phyloP scores from a whole-genome alignment of 495 filamentous ascomycete genomes.

The Neurospora sublineolata region DNA sequence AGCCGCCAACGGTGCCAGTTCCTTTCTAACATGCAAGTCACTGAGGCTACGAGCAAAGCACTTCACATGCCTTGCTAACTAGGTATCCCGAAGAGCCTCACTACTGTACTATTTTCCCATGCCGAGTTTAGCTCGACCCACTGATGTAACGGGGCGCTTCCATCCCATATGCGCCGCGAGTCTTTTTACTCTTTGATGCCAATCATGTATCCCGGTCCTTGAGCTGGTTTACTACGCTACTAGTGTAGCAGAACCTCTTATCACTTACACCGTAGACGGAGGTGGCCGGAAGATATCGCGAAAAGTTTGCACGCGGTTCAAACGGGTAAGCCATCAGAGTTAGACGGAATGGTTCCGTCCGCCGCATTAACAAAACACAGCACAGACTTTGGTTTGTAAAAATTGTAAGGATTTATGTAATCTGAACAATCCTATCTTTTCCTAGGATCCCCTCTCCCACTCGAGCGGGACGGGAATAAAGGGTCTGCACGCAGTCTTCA shows the following conservation, averaged over 20 bases:
- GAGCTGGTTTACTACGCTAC: not conserved
- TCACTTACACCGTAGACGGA: too few species aligned
- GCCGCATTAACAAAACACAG: not conserved
- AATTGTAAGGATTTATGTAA: not conserved
- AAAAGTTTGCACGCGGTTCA: not conserved
- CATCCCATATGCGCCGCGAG: not conserved
- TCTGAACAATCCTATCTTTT: not conserved
- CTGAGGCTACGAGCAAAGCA: not conserved
- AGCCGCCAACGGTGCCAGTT: not conserved
- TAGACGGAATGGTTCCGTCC: not conserved
- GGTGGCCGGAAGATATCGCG: not conserved
- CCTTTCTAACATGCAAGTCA: not conserved
- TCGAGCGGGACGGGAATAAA: not conserved
- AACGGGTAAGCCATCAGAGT: not conserved
- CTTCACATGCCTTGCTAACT: not conserved
- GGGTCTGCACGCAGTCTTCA: not conserved
- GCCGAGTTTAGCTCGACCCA: not conserved
- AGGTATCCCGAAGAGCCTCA: not conserved
- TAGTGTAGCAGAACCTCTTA: too few species aligned
- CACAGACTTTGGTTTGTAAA: not conserved
- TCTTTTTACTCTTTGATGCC: not conserved
- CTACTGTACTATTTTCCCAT: not conserved
- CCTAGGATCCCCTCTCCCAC: not conserved
- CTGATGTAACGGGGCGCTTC: not conserved
- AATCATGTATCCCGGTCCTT: not conserved